phyloP scores from a whole-genome alignment of 371 early-diverging fungal genomes.

The Gilbertella persicaria region DNA sequence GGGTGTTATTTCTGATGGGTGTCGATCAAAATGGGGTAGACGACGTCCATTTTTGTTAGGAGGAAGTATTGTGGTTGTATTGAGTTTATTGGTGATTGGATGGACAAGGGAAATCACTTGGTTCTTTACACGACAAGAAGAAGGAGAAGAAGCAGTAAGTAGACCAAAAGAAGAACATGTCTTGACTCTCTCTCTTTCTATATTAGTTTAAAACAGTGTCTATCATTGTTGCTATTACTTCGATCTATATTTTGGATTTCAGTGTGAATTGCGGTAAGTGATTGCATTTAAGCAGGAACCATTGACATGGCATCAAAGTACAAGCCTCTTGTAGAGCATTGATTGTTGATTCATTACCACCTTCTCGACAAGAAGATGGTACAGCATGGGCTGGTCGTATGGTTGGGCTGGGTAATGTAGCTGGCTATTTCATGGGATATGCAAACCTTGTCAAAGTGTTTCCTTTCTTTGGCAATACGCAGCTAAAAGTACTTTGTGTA shows the following conservation, averaged over 20 bases:
- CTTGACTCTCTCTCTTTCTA: too few species aligned
- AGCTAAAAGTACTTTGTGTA: constrained; percentile 80
- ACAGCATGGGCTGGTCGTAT: constrained; percentile 93
- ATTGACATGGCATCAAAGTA: too few species aligned
- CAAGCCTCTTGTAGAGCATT: constrained; percentile 88
- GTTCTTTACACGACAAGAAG: constrained; percentile 39
- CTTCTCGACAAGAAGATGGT: constrained; percentile 82
- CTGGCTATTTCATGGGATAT: constrained; percentile 90
- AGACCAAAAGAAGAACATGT: too few species aligned
- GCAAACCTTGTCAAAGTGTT: constrained; percentile 71
- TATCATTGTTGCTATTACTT: constrained; percentile 70
- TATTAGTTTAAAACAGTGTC: constrained; percentile 49
- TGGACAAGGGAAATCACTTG: constrained; percentile 77
- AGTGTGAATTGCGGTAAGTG: constrained; percentile 81
- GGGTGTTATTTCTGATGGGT: constrained; percentile 75
- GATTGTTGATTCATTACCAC: constrained; percentile 83
- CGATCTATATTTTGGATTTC: constrained; percentile 90
- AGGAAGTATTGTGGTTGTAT: constrained; percentile 66
- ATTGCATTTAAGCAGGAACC: too few species aligned
- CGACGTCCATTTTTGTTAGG: constrained; percentile 74
- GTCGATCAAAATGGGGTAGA: constrained; percentile 69
- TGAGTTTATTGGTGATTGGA: constrained; percentile 73
- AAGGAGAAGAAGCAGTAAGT: constrained; percentile 36
- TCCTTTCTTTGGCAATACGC: constrained; percentile 78
- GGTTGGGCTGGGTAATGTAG: constrained; percentile 85